Base-by-base conservation (phyloP, 495 filamentous ascomycete species). In the Podospora comata region DNA sequence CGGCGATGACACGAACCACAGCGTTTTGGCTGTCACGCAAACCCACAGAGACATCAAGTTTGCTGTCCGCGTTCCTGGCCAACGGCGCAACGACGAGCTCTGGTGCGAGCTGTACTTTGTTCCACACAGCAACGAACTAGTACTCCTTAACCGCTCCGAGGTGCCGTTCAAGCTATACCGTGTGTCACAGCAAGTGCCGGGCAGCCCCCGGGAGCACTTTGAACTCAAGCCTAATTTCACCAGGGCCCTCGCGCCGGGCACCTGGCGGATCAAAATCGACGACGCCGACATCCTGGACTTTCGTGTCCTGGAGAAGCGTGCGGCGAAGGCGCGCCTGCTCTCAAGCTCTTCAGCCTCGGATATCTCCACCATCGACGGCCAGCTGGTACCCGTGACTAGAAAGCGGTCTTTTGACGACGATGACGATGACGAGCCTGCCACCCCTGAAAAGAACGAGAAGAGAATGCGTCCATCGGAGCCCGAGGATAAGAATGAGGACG, bases 31-130 rank as follows among this genome's bases (percentile, higher is more conserved):
- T 7, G 82, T 84, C 58, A 82, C 80, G 54, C 82, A 84, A 70
- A 84, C 82, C 3, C 72, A 75, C 6, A 75, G 79, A 62, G 81
- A 84, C 64, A 80, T 84, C 75, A 83, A 80, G 54, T 84, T 82
- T 69, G 81, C 82, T 4, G 79, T 84, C 67, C 78, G 77, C 57
- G 82, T 84, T 55, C 81, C 81, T 1, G 77, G 74, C n/a, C 73
- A 79, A 34, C 63, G 66, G 4, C 66, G 54, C 30, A 71, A 70
- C 28, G 73, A 77, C 32, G 77, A 62, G 13, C 68, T 84, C 32
- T 82, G 79, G 78, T 83, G 80, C 72, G 80, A 82, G 67, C 76
- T 84, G 56, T 84, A 82, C 65, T 84, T 83, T 66, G 79, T 83
- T 67, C 82, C 82, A n/a, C 72, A 77, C 67, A 80, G 81, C 73